A percentile compares a stretch with the other conserved stretches of the same genome.
phyloP scores from a whole-genome alignment of 2,329 filamentous ascomycete species.

The Aspergillus sp. region DNA sequence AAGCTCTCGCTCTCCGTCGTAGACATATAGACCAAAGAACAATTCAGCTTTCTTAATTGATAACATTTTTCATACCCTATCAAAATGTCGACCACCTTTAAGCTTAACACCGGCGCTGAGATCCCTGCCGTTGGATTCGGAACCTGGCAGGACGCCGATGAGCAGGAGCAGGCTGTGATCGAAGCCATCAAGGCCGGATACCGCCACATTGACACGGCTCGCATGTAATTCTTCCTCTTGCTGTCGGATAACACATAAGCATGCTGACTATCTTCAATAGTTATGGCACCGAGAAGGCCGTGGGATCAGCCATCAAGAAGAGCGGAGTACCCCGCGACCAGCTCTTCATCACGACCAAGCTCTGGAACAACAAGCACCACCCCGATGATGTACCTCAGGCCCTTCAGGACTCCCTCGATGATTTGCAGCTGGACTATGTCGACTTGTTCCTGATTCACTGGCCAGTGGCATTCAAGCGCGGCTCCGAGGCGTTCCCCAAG shows the following conservation, averaged over 20 bases:
- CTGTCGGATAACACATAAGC: not conserved
- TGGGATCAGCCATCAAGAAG: slow-evolving; percentile 63
- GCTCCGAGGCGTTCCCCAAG: slow-evolving; percentile 50
- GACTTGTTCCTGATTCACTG: slow-evolving; percentile 72
- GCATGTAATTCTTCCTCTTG: slow-evolving; percentile 34
- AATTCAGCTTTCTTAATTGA: not conserved
- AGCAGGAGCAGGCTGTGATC: slow-evolving; percentile 50
- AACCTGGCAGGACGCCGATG: slow-evolving; percentile 54
- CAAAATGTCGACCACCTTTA: slow-evolving; percentile 37
- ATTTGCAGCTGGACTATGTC: slow-evolving; percentile 65
- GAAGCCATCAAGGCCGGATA: slow-evolving; percentile 54
- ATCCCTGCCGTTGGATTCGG: slow-evolving; percentile 54
- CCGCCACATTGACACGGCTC: slow-evolving; percentile 55
- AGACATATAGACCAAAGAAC: not conserved
- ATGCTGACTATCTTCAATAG: slow-evolving; percentile 23
- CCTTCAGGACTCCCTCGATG: slow-evolving; percentile 60
- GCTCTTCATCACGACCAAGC: slow-evolving; percentile 66
- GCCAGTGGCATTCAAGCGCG: slow-evolving; percentile 55
- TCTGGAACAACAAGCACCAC: slow-evolving; percentile 65
- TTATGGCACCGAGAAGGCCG: slow-evolving; percentile 66
- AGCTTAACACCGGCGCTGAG: slow-evolving; percentile 48
- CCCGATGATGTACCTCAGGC: slow-evolving; percentile 63
- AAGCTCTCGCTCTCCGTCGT: not conserved
- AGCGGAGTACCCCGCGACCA: slow-evolving; percentile 63
- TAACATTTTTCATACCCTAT: not conserved